phyloP scores from a whole-genome alignment of 2,329 filamentous ascomycete species.

The Cladophialophora carrionii region DNA sequence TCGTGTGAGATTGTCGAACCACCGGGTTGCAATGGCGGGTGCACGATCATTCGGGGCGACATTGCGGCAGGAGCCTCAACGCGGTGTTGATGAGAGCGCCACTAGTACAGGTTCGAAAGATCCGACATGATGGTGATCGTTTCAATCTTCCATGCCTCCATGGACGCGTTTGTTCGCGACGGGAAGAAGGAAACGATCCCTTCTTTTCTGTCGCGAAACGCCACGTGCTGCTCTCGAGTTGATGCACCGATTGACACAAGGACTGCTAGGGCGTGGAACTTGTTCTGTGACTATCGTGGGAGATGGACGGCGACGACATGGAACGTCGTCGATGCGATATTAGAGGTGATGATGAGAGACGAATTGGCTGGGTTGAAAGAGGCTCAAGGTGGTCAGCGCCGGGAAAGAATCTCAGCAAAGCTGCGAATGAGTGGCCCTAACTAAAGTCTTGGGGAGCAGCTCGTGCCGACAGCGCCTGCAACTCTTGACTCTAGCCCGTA shows the following conservation, averaged over 20 bases:
- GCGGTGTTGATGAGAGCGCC: neutral
- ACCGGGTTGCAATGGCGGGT: constrained; percentile 23
- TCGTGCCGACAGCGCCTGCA: constrained; percentile 7
- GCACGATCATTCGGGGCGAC: constrained; percentile 22
- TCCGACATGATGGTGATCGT: constrained; percentile 25
- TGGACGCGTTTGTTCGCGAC: constrained; percentile 27
- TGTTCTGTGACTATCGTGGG: neutral
- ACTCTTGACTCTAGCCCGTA: neutral
- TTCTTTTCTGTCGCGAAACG: constrained; percentile 2
- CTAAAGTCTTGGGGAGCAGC: neutral
- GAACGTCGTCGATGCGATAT: constrained; percentile 1
- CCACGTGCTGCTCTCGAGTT: neutral
- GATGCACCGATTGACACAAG: neutral
- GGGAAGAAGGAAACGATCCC: constrained; percentile 21
- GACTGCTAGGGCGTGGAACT: neutral
- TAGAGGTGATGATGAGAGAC: constrained; percentile 14
- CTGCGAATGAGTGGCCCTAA: constrained; percentile 12
- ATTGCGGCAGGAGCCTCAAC: constrained; percentile 19
- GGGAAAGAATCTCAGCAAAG: neutral
- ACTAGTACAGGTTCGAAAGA: constrained; percentile 12
- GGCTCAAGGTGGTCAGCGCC: constrained; percentile 16
- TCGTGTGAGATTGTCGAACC: constrained; percentile 26
- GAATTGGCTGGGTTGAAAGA: constrained; percentile 13
- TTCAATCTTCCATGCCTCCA: constrained; percentile 23
- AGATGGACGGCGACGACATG: constrained; percentile 5